Conservation (phyloP, 2,329 filamentous ascomycete genomes). For the Fusarium transvaalense region DNA sequence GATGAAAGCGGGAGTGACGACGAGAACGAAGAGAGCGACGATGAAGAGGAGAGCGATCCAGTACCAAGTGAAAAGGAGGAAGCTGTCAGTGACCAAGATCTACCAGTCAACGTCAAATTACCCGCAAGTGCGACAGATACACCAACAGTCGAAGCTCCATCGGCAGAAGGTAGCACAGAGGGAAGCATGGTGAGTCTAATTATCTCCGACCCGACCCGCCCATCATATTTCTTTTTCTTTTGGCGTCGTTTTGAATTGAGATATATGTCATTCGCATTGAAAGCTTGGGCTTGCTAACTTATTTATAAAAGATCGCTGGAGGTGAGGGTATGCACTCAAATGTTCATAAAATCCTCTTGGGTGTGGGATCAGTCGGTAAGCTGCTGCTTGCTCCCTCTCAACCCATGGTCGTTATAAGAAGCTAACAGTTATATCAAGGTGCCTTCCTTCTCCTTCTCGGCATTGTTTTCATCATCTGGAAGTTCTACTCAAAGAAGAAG, state of each 20-base stretch:
- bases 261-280: not conserved
- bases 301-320: constrained; percentile 23
- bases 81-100: not conserved
- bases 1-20: constrained; percentile 16
- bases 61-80: not conserved
- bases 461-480: constrained; percentile 44
- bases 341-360: constrained; percentile 45
- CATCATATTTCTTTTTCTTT: not conserved
- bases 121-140: constrained; percentile 4
- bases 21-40: constrained; percentile 1
- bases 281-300: constrained; percentile 21
- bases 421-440: constrained; percentile 26
- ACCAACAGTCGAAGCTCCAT: constrained; percentile 25
- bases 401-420: not conserved
- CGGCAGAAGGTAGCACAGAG: constrained; percentile 25
- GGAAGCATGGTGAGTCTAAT: constrained; percentile 37
- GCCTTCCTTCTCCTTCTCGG: constrained; percentile 42
- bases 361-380: constrained; percentile 45
- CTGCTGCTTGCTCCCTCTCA: not conserved
- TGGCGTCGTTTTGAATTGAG: constrained; percentile 4
- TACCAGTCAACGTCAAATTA: constrained; percentile 5
- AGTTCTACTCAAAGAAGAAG: constrained; percentile 31
- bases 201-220: not conserved
- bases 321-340: constrained; percentile 34
- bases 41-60: constrained; percentile 2